These are phyloP conservation scores for Trichoderma pleuroti DNA, from an alignment of 2,329 filamentous ascomycete genomes.

Conservation along the genomic window DNA sequence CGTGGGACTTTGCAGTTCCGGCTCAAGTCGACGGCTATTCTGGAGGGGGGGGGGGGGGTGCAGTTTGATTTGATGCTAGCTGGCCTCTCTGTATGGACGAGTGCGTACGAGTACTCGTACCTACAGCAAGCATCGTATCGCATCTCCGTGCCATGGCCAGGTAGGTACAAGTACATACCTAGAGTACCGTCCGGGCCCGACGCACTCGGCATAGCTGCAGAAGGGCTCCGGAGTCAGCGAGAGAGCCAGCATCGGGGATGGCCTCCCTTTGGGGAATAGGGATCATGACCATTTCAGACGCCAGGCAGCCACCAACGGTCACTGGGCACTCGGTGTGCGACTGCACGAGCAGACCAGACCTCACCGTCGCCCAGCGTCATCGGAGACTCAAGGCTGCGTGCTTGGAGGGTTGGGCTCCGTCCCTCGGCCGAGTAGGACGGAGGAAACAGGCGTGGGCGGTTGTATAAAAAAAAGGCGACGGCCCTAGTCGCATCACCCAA, in stretches of 20 bases:
- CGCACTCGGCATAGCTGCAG: constrained; percentile 8
- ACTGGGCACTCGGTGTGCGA: neutral
- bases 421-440: neutral
- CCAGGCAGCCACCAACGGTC: neutral
- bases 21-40: constrained; percentile 17
- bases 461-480: neutral
- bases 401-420: neutral
- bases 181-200: neutral
- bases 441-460: neutral
- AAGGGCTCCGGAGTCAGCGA: neutral
- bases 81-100: neutral
- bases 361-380: constrained; percentile 1
- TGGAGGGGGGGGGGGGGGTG: neutral
- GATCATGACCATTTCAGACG: neutral
- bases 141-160: neutral
- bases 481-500: neutral
- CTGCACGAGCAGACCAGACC: neutral
- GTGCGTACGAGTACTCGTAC: neutral
- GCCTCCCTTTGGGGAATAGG: constrained; percentile 6
- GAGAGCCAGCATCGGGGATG: neutral
- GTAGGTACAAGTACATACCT: neutral
- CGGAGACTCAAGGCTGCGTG: neutral
- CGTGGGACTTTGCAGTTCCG: constrained; percentile 9
- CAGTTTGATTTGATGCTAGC: no score
- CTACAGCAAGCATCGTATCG: neutral